A percentile compares a stretch with the other conserved stretches of the same genome.
Conservation (phyloP, 2,329 filamentous ascomycete species). For the Pseudogymnoascus sp. region DNA sequence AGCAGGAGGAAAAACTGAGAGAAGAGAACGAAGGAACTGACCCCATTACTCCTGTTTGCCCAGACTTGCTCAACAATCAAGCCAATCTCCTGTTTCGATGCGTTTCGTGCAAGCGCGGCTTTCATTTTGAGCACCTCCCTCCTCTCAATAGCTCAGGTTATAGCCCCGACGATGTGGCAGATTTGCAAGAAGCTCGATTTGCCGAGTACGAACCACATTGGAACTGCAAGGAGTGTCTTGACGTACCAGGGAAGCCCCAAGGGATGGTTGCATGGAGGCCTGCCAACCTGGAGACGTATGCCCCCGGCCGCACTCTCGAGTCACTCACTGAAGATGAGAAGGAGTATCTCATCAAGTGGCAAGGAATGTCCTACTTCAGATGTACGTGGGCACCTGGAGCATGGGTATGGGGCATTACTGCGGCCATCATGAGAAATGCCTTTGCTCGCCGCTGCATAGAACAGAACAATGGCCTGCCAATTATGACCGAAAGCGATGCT, state of each 20-base stretch:
- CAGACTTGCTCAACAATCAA: constrained; percentile 61
- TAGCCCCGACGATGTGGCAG: constrained; percentile 34
- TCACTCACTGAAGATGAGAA: constrained; percentile 66
- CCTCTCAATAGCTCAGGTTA: constrained; percentile 29
- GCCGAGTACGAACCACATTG: constrained; percentile 66
- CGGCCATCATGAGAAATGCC: constrained; percentile 55
- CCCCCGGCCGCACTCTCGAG: constrained; percentile 41
- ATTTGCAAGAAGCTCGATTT: constrained; percentile 52
- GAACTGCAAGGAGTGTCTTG: constrained; percentile 70
- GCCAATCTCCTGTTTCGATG: constrained; percentile 80
- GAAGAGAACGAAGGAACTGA: constrained; percentile 72
- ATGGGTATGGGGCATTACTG: constrained; percentile 72
- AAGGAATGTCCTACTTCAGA: constrained; percentile 67
- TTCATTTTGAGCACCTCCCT: constrained; percentile 76
- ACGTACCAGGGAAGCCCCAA: constrained; percentile 58
- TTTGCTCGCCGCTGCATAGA: constrained; percentile 62
- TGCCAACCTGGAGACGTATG: constrained; percentile 45
- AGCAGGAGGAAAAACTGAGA: constrained; percentile 76
- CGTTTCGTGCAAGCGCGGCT: constrained; percentile 63
- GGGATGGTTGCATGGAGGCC: constrained; percentile 86
- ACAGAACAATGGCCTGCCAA: constrained; percentile 50
- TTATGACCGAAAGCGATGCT: constrained; percentile 65
- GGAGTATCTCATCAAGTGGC: constrained; percentile 90
- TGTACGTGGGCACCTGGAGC: constrained; percentile 80
- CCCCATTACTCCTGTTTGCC: constrained; percentile 57